Evolutionary conservation across 1,139 yeast species (phyloP).

Genomic region (Saccharomyces hybrid): DNA sequence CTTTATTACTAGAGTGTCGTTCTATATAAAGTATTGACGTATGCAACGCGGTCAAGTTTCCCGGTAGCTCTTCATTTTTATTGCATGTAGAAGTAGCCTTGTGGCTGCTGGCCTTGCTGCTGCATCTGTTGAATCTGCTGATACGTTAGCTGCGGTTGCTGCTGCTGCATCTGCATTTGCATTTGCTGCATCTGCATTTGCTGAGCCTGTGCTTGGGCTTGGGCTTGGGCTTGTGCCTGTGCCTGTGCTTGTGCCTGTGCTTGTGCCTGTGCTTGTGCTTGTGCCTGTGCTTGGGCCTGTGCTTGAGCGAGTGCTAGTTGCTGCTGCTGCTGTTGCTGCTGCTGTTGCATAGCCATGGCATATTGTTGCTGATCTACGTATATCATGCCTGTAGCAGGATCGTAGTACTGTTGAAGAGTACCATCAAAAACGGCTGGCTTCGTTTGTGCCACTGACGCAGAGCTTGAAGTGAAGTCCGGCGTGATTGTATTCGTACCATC

Average conservation of each 20-base stretch:
- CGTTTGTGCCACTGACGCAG: conserved; percentile 3
- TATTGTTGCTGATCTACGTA: conserved; percentile 28
- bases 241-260: conserved; percentile 23
- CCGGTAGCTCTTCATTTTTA: background rate
- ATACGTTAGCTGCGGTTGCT: conserved; percentile 9
- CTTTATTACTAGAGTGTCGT: background rate
- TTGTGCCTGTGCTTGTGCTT: conserved; percentile 13
- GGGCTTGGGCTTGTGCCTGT: conserved; percentile 15
- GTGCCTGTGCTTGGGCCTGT: conserved; percentile 4
- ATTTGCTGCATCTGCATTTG: conserved; percentile 33
- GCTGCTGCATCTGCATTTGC: conserved; percentile 16
- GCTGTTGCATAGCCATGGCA: conserved; percentile 15
- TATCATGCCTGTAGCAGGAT: conserved; percentile 28
- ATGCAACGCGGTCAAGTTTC: background rate
- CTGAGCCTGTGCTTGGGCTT: conserved; percentile 22
- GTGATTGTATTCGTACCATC: conserved; percentile 21
- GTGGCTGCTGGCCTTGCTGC: conserved; percentile 12
- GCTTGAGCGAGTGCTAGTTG: conserved; percentile 16
- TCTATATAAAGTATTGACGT: background rate
- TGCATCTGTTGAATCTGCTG: conserved; percentile 14
- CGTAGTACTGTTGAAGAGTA: conserved; percentile 27
- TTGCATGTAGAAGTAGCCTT: background rate
- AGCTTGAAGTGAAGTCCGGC: conserved; percentile 1
- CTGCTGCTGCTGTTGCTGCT: conserved; percentile 14
- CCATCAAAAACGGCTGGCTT: conserved; percentile 24